Base-by-base conservation (phyloP, 805 yeast species). In the Crinitomyces ghanaensis region DNA sequence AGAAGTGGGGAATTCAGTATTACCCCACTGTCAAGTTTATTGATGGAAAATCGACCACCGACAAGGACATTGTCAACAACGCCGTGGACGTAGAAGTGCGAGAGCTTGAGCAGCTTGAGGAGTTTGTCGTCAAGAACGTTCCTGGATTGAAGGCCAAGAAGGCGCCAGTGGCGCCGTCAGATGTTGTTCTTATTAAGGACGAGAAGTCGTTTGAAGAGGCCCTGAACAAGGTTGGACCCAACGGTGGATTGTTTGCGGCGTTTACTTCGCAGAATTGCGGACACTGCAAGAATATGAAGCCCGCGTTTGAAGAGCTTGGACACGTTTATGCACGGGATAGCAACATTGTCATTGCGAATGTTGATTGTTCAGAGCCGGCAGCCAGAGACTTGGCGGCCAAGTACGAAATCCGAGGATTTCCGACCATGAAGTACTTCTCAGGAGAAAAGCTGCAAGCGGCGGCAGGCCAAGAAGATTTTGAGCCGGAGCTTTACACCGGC, bases 21-120 rank as follows among this genome's bases (percentile, higher is more conserved):
- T 81, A 62, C 48, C 94, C 94, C 3, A 70, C 76, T 25, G 50
- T 82, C 34, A 64, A 65, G 43, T 55, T 77, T 40, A 70, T 79
- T 45, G 60, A 60, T 28, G 72, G 74, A 23, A 68, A 70, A 12
- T 57, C 59, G 26, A 49, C 48, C 2, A n/a, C n/a, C n/a, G n/a
- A n/a, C n/a, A n/a, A n/a, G n/a, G n/a, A n/a, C n/a, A n/a, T n/a
- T n/a, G n/a, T n/a, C n/a, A n/a, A n/a, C n/a, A n/a, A n/a, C n/a
- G 53, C 68, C 20, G 74, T 67, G 36, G 80, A 63, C 40, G 61
- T 62, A 23, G 80, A 84, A 2, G 48, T 49, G 23, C 63, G 84
- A 42, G 73, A 70, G 34, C 47, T 63, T 16, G 68, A 66, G 14
- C 45, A 66, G 7, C 56, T 77, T 34, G 53, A 65, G 31, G 67